phyloP scores from a whole-genome alignment of 805 yeast species.

The Kodamaea leandrae region DNA sequence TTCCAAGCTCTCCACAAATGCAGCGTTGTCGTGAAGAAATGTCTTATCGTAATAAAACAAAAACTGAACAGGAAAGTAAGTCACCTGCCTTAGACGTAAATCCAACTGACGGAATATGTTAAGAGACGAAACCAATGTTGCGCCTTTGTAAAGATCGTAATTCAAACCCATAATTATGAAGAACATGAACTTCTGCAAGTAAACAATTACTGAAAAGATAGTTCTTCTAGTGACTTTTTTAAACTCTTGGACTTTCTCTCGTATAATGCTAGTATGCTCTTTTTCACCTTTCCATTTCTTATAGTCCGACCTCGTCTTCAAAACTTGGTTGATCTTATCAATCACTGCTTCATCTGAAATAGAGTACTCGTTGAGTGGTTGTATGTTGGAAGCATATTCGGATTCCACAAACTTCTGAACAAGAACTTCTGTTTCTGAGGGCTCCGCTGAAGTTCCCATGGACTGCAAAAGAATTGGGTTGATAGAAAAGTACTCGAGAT shows the following conservation, averaged over 20 bases:
- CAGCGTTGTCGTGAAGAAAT: constrained; percentile 19
- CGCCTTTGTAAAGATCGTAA: constrained; percentile 15
- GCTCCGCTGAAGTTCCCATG: constrained; percentile 22
- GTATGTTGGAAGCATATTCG: constrained; percentile 1
- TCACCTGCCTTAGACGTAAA: constrained; percentile 68
- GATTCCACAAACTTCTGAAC: constrained; percentile 19
- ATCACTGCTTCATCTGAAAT: constrained; percentile 29
- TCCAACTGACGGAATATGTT: constrained; percentile 78
- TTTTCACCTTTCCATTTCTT: neutral
- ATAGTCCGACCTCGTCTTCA: constrained; percentile 16
- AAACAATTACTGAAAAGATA: constrained; percentile 8
- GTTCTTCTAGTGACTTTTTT: neutral
- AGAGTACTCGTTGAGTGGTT: constrained; percentile 19
- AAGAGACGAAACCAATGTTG: constrained; percentile 42
- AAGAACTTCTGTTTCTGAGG: constrained; percentile 11
- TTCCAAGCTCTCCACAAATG: constrained; percentile 43
- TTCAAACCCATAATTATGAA: constrained; percentile 27
- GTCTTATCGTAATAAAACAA: constrained; percentile 48
- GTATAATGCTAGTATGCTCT: neutral
- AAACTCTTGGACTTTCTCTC: neutral
- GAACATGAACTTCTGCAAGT: constrained; percentile 18
- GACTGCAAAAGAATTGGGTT: constrained; percentile 69
- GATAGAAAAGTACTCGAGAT: constrained; percentile 74
- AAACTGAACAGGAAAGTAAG: constrained; percentile 79
- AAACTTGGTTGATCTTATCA: constrained; percentile 34